Base-by-base conservation (phyloP, 225 moss, liverwort and hornwort genomes). In the Neckera pumila region DNA sequence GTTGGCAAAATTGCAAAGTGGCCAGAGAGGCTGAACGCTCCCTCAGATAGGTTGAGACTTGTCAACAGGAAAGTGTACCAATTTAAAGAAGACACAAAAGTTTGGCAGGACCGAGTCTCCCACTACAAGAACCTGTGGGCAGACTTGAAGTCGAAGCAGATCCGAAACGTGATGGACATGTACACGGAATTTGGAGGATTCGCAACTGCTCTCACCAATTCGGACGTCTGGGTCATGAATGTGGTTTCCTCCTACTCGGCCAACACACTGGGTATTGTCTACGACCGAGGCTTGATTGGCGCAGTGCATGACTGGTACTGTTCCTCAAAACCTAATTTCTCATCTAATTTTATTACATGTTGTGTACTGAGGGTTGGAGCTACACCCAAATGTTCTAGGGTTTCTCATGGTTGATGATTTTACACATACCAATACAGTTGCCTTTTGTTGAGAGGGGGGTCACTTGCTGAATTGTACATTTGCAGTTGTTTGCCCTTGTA, bases 161-260 rank as follows among this genome's bases (percentile, higher is more conserved):
- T 98, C 36, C 93, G 98, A 36, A 98, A 98, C 81, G 92, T 98
- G 38, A 94, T 98, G 96, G 98, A 98, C 79, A 95, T 95, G 92
- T 91, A 96, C 86, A 98, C 96, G 12, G 82, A 91, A 30, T 98
- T 93, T 36, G 98, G 98, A 84, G 95, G 98, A 66, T 96, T 97
- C 72, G 98, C 93, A 21, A 92, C 95, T 64, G 96, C 97, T 70
- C 90, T 97, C 30, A 89, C 90, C 49, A 88, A 94, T 18, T 91
- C 95, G 59, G 95, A 96, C 81, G 94, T 98, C 9, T 98, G 98
- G 98, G 97, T 97, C 53, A 98, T 98, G 98, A 98, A 98, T 74
- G 98, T 98, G 42, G 97, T 98, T 23, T 98, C 98, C 69, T 98
- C 98, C n/a, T 97, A 94, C 79, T 93, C 98, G 51, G 93, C 95